These are phyloP conservation scores for Verticillium longisporum DNA, from an alignment of 2,329 filamentous ascomycete species.

Conservation along the genomic window DNA sequence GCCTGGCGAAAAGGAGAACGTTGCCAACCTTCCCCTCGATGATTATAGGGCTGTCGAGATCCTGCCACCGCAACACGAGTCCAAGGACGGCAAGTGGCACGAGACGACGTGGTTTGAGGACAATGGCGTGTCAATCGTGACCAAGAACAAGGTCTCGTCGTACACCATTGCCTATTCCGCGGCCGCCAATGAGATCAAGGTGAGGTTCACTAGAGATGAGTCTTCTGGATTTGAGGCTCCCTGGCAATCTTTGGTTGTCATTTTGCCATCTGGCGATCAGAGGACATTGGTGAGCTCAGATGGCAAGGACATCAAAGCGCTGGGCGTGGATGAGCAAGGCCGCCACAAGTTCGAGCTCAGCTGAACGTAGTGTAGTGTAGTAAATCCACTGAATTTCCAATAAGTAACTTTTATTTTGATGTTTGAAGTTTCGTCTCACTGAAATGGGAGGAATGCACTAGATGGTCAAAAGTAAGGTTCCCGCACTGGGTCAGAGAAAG, in stretches of 20 bases:
- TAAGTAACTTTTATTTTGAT: no score
- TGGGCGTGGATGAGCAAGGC: conserved; percentile 15
- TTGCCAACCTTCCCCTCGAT: conserved; percentile 29
- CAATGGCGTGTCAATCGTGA: conserved; percentile 24
- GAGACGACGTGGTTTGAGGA: conserved; percentile 29
- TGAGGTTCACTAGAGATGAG: conserved; percentile 22
- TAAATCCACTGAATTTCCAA: no score
- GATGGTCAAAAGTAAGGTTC: no score
- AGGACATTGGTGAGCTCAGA: conserved; percentile 11
- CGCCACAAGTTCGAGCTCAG: conserved; percentile 13
- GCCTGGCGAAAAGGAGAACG: conserved; percentile 27
- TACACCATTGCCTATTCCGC: conserved; percentile 22
- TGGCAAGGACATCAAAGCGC: conserved; percentile 3
- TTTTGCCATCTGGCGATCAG: conserved; percentile 24
- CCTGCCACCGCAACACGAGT: conserved; percentile 24
- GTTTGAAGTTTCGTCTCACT: no score
- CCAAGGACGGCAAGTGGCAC: conserved; percentile 16
- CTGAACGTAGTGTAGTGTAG: neutral
- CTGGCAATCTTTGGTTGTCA: conserved; percentile 23
- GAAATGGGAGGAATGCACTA: no score
- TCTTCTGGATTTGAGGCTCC: conserved; percentile 22
- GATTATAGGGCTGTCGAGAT: conserved; percentile 36
- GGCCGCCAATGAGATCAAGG: conserved; percentile 12
- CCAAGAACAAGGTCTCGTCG: conserved; percentile 23
- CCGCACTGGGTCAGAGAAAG: no score